These are phyloP conservation scores for Madurella fahalii DNA, from an alignment of 2,329 filamentous ascomycete genomes.

Conservation along the genomic window DNA sequence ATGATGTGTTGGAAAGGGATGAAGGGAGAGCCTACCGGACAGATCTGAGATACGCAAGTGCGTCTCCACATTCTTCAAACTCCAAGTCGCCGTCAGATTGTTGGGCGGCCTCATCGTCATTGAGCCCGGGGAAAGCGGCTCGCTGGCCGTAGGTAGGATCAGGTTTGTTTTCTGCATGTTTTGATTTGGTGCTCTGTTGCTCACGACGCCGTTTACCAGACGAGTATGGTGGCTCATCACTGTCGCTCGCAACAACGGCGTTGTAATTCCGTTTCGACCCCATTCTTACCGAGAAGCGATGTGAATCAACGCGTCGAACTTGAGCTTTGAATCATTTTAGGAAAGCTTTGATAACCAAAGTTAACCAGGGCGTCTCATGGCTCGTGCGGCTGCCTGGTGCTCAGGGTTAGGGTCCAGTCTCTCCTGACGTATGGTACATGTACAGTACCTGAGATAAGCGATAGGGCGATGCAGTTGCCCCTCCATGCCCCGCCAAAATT, in stretches of 20 bases:
- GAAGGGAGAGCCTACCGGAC: constrained; percentile 55
- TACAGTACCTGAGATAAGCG: neutral
- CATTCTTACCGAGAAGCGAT: constrained; percentile 18
- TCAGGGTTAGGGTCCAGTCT: too few relatives aligned
- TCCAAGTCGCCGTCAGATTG: constrained; percentile 55
- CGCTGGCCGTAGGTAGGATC: constrained; percentile 68
- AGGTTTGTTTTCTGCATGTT: constrained; percentile 43
- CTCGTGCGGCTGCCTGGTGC: too few relatives aligned
- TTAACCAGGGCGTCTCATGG: too few relatives aligned
- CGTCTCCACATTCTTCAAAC: constrained; percentile 64
- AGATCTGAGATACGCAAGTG: constrained; percentile 65
- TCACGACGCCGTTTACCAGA: constrained; percentile 25
- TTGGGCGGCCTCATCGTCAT: constrained; percentile 39
- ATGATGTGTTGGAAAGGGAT: neutral
- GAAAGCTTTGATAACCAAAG: too few relatives aligned
- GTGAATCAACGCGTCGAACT: neutral
- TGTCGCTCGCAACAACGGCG: constrained; percentile 12
- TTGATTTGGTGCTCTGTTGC: constrained; percentile 29
- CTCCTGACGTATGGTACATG: too few relatives aligned
- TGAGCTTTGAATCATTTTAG: neutral
- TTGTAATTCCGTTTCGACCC: constrained; percentile 24
- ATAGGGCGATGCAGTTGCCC: constrained; percentile 13
- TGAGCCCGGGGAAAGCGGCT: constrained; percentile 64
- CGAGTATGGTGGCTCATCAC: constrained; percentile 14
- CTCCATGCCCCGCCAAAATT: constrained; percentile 23